phyloP scores from a whole-genome alignment of 2,329 filamentous ascomycete genomes.

The Aspergillus niger region DNA sequence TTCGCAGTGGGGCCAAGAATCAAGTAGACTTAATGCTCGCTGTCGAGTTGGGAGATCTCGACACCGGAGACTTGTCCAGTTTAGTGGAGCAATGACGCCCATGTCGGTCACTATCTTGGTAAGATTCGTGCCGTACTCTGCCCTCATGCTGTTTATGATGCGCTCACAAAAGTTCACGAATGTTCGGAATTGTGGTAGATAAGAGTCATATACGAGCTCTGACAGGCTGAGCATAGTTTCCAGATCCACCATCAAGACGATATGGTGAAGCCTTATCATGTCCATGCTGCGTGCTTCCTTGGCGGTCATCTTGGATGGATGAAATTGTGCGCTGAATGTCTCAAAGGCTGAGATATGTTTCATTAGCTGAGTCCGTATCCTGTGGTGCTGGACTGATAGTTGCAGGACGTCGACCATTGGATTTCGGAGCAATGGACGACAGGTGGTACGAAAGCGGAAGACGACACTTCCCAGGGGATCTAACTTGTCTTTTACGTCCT shows the following conservation, averaged over 20 bases:
- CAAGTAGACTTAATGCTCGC: conserved; percentile 31
- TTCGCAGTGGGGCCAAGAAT: conserved; percentile 35
- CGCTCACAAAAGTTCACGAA: not conserved
- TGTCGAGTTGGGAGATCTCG: conserved; percentile 26
- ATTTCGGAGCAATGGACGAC: not conserved
- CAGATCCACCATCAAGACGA: not conserved
- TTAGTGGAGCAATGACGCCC: conserved; percentile 35
- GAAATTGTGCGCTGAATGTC: not conserved
- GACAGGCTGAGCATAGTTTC: not conserved
- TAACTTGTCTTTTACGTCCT: not conserved
- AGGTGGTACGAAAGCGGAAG: not conserved
- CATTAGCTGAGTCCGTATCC: not conserved
- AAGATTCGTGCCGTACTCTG: not conserved
- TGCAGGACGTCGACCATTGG: not conserved
- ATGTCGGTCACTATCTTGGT: not conserved
- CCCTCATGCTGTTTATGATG: not conserved
- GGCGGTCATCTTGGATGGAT: not conserved
- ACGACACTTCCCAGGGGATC: not conserved
- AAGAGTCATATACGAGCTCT: not conserved
- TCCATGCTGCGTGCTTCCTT: not conserved
- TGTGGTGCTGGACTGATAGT: not conserved
- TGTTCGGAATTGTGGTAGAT: not conserved
- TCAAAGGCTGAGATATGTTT: conserved; percentile 1
- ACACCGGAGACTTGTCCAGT: conserved; percentile 35
- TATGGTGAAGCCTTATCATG: not conserved